Evolutionary conservation across 352 stramenopile genomes (phyloP), one percentile per base, ranked within the genome.

Genomic region (Phytophthora cryptogea): DNA sequence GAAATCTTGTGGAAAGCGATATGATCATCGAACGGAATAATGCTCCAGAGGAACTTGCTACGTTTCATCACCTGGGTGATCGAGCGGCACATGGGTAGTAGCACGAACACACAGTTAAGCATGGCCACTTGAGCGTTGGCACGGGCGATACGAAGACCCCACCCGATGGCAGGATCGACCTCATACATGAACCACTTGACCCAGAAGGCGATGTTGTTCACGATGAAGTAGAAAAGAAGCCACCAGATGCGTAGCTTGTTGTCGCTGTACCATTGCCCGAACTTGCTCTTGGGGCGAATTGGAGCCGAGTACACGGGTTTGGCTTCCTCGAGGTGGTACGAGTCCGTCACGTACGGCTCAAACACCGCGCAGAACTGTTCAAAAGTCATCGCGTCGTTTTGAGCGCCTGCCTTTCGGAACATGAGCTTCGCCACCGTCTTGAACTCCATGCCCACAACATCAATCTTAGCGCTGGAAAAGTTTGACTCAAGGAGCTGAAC

Each of bases 1-100:
- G 76, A 71, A 47, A 94, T 80, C 59, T 89, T 91, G 72, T 94
- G 84, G 59, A 89, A 89, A 16, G 81, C 75, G 44, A 94, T 90
- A 63, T 86, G 74, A 57, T 92, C 79, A 42, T 92, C 84, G 28
- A 94, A 90, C 8, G 85, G 85, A 30, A 92, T 89, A 59, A 84
- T 87, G 49, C 75, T 68, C 80, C 80, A 91, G 27, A 90, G 32
- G 8, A 90, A 62, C 1, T 61, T 63, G 32, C 73, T 88, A 30
- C 75, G 70, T 64, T 90, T 89, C 68, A 92, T 80, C 40, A 91
- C 76, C 28, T 83, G 69, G 27, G 79, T 82, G 56, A 94, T 89
- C 2, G 76, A 89, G 54, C 83, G 85, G 26, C 80, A 90, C 80
- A 94, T 92, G 17, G 85, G 81, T 11, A 92, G 42, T 17, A 94